These are phyloP conservation scores for Populus davidiana DNA, from an alignment of 345 rosid species.

Conservation along the genomic window DNA sequence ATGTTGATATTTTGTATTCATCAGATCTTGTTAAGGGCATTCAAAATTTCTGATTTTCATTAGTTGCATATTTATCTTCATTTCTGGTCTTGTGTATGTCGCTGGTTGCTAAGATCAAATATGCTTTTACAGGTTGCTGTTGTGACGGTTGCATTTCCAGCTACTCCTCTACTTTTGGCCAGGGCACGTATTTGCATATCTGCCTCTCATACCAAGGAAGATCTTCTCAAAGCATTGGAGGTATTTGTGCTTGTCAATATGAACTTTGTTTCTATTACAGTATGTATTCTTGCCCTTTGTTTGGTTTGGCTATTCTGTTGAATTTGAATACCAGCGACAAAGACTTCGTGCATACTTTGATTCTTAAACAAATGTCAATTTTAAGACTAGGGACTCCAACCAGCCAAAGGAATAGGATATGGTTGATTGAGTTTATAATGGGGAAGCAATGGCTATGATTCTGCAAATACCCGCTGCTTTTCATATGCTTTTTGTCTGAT, in stretches of 20 bases:
- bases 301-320: background rate
- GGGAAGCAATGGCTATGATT: background rate
- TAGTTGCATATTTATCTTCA: background rate
- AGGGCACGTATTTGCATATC: conserved; percentile 87
- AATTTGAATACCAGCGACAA: background rate
- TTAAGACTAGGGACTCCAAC: background rate
- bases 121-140: conserved; percentile 21
- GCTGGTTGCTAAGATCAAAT: background rate
- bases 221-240: conserved; percentile 65
- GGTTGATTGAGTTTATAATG: background rate
- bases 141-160: conserved; percentile 20
- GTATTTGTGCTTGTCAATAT: conserved; percentile 22
- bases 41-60: background rate
- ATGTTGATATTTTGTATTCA: background rate
- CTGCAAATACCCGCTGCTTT: background rate
- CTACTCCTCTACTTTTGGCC: conserved; percentile 51
- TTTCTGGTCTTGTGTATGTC: background rate
- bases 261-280: background rate
- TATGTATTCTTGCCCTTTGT: background rate
- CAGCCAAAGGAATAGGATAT: background rate
- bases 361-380: background rate
- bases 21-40: background rate
- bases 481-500: background rate
- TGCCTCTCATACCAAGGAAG: conserved; percentile 71
- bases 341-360: background rate